phyloP scores from a whole-genome alignment of 73 alveolate genomes.

The Paramecium sexaurelia region DNA sequence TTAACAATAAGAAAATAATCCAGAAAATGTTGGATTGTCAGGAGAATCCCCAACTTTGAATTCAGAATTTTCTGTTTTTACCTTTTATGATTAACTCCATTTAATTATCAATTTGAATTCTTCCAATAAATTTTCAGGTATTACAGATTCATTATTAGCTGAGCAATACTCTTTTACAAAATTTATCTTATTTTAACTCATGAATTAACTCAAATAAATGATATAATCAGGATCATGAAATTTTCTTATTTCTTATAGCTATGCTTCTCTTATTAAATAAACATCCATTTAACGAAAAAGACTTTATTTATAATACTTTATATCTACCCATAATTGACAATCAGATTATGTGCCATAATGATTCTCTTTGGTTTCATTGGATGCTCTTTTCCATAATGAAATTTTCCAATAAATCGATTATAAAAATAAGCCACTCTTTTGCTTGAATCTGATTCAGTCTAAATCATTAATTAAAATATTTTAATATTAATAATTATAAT shows the following conservation, averaged over 20 bases:
- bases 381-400: slow-evolving; percentile 94
- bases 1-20: slow-evolving; percentile 58
- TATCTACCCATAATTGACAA: slow-evolving; percentile 82
- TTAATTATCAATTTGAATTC: not conserved
- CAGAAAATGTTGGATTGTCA: slow-evolving; percentile 57
- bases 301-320: not conserved
- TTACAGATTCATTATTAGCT: not conserved
- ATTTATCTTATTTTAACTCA: slow-evolving; percentile 30
- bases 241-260: slow-evolving; percentile 58
- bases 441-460: slow-evolving; percentile 43
- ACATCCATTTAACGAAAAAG: slow-evolving; percentile 30
- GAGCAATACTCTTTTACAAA: slow-evolving; percentile 56
- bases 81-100: not conserved
- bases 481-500: not conserved
- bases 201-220: slow-evolving; percentile 59
- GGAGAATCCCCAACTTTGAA: slow-evolving; percentile 55
- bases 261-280: slow-evolving; percentile 66
- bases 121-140: slow-evolving; percentile 37
- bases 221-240: slow-evolving; percentile 74
- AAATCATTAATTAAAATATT: slow-evolving; percentile 11
- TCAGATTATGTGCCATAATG: slow-evolving; percentile 93
- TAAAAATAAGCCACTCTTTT: slow-evolving; percentile 93
- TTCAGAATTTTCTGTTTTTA: not conserved
- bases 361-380: slow-evolving; percentile 98
- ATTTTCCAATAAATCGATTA: slow-evolving; percentile 92